phyloP scores from a whole-genome alignment of 164 flowering plant species.

The Chloranthus sessilifolius region DNA sequence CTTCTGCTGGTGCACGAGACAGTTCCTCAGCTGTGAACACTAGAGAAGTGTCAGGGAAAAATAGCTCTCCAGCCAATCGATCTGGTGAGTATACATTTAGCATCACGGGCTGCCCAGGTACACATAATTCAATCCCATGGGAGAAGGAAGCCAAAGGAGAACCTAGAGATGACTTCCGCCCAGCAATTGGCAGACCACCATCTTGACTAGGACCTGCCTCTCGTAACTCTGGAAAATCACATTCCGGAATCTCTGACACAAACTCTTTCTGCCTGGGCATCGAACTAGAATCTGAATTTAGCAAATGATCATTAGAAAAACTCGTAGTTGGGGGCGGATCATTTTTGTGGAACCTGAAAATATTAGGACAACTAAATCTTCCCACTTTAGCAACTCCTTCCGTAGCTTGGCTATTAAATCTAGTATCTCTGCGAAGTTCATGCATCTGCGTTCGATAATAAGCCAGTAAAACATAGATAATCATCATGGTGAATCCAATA shows the following conservation, averaged over 20 bases:
- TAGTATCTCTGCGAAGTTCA: constrained; percentile 45
- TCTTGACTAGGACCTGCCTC: constrained; percentile 27
- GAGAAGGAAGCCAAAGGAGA: constrained; percentile 76
- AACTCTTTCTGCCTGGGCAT: constrained; percentile 54
- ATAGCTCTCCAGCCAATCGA: constrained; percentile 84
- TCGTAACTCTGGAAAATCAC: constrained; percentile 26
- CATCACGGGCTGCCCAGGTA: constrained; percentile 55
- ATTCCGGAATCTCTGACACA: constrained; percentile 48
- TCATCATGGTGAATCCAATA: constrained; percentile 46
- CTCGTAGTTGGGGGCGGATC: constrained; percentile 63
- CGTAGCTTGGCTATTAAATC: constrained; percentile 34
- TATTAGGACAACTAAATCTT: constrained; percentile 41
- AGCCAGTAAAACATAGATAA: constrained; percentile 50
- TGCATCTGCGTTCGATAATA: constrained; percentile 55
- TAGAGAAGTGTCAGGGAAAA: constrained; percentile 66
- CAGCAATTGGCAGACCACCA: constrained; percentile 39
- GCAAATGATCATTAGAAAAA: constrained; percentile 80
- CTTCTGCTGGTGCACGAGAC: constrained; percentile 96
- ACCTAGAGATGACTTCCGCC: constrained; percentile 68
- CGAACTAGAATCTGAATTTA: constrained; percentile 53
- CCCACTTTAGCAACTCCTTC: constrained; percentile 52
- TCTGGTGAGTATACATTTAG: constrained; percentile 93
- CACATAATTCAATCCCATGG: constrained; percentile 38
- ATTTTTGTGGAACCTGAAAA: constrained; percentile 46
- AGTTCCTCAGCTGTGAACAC: constrained; percentile 86